Evolutionary conservation across 2,329 filamentous ascomycete species (phyloP), one percentile per base, ranked within the genome.

Genomic region (Sclerotinia subarctica): DNA sequence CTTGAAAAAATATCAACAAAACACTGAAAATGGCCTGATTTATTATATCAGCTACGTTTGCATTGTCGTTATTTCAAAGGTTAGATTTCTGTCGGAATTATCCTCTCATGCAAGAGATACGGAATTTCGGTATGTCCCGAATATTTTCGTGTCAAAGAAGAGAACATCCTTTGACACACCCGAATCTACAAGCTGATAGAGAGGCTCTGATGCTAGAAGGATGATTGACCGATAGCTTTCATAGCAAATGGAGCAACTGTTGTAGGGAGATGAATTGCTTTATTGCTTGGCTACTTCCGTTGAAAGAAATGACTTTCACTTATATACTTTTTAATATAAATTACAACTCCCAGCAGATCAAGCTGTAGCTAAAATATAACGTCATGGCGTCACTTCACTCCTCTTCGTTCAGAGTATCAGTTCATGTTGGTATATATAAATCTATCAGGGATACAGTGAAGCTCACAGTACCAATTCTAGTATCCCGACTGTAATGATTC

Each of bases 341-440:
- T 4, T 24, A 3, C 7, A 15, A 35, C 21, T 24, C 29, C 21
- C 44, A 35, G 13, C 19, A 60, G 44, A 35, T 49, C 24, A 2
- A 5, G 44, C 35, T 38, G 13, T 38, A 38, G 35, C 35, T 11
- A 38, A 49, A 35, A 24, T 11, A 49, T 19, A 13, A n/a, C 13
- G 44, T 24, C 8, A 60, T 60, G 58, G 32, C 44, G 38, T 24
- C 42, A 49, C 13, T 49, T 60, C 29, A 44, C 21, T 60, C 58
- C 35, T 3, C 44, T 19, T 60, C 44, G 19, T 49, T 49, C 44
- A 60, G 44, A 35, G 35, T 60, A 60, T 60, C 58, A 19, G 58
- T 60, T 49, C 58, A 60, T 35, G 58, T 60, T 17, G 49, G 58
- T 60, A 60, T 24, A 60, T 2, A 32, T 17, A 11, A 17, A 60